phyloP scores from a whole-genome alignment of 2,329 filamentous ascomycete genomes.

The Ophiostoma quercus region DNA sequence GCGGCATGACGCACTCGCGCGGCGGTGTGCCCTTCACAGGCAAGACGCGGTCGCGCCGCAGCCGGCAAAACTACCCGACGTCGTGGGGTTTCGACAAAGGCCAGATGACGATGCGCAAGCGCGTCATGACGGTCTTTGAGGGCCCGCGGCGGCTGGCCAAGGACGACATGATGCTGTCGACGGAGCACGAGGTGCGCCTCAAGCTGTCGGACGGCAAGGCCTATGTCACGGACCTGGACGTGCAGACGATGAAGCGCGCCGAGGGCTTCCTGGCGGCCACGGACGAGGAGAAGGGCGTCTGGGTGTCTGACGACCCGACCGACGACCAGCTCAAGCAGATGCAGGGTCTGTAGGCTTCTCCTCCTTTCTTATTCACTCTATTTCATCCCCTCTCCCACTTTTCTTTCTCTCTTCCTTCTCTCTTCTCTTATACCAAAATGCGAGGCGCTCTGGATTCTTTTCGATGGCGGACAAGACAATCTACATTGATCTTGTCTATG shows the following conservation, averaged over 20 bases:
- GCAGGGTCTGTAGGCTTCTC: conserved; percentile 27
- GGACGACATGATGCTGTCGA: conserved; percentile 98
- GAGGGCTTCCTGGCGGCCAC: conserved; percentile 75
- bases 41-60: conserved; percentile 70
- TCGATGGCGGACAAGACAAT: not conserved
- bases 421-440: conserved; percentile 15
- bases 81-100: conserved; percentile 89
- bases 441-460: conserved; percentile 14
- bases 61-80: conserved; percentile 85
- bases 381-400: no score
- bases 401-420: not conserved
- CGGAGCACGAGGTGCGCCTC: conserved; percentile 87
- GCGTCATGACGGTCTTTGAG: conserved; percentile 88
- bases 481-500: not conserved
- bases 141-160: conserved; percentile 84
- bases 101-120: conserved; percentile 98
- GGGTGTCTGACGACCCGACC: conserved; percentile 68
- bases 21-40: conserved; percentile 58
- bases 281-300: conserved; percentile 80
- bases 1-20: conserved; percentile 72
- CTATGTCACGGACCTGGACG: conserved; percentile 89
- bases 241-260: conserved; percentile 83
- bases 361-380: no score
- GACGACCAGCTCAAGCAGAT: conserved; percentile 57
- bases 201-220: conserved; percentile 67